These are phyloP conservation scores for Diaporthe aspalathi DNA, from an alignment of 2,329 filamentous ascomycete genomes.

Conservation along the genomic window DNA sequence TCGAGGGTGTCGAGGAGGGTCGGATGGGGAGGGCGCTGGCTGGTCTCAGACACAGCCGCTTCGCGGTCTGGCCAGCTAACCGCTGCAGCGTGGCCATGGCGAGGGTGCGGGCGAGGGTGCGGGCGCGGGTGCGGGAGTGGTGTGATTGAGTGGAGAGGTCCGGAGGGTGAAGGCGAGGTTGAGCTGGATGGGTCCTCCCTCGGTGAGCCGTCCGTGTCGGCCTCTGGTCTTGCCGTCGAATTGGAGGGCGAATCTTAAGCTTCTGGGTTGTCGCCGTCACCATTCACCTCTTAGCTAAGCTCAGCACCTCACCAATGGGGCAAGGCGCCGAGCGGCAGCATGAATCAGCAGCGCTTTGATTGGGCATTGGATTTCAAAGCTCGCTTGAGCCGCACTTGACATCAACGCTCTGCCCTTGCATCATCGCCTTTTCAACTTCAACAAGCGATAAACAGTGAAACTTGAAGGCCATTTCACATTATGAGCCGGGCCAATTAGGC, in stretches of 20 bases:
- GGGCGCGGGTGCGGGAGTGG: too few relatives aligned
- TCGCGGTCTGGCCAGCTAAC: slow-evolving; percentile 77
- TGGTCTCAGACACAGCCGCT: slow-evolving; percentile 70
- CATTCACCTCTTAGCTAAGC: slow-evolving; percentile 30
- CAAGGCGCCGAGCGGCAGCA: neutral
- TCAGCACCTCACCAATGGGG: slow-evolving; percentile 30
- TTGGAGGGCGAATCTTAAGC: slow-evolving; percentile 44
- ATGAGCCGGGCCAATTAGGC: too few relatives aligned
- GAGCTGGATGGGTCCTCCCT: slow-evolving; percentile 41
- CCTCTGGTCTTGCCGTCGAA: slow-evolving; percentile 47
- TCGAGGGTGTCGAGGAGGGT: slow-evolving; percentile 40
- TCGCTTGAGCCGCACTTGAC: neutral
- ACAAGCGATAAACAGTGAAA: too few relatives aligned
- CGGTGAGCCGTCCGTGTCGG: slow-evolving; percentile 39
- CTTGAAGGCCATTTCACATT: too few relatives aligned
- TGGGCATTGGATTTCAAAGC: slow-evolving; percentile 17
- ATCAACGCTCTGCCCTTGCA: neutral
- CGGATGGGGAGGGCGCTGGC: slow-evolving; percentile 43
- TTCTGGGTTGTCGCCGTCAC: slow-evolving; percentile 34
- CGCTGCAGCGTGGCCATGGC: slow-evolving; percentile 78
- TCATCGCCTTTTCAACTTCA: too few relatives aligned
- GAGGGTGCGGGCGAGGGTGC: slow-evolving; percentile 50
- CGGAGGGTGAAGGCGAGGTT: slow-evolving; percentile 37
- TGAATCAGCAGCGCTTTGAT: slow-evolving; percentile 30
- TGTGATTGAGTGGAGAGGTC: slow-evolving; percentile 44